Conservation (phyloP, 176 grass and related monocot genomes). For the Eleusine coracana region DNA sequence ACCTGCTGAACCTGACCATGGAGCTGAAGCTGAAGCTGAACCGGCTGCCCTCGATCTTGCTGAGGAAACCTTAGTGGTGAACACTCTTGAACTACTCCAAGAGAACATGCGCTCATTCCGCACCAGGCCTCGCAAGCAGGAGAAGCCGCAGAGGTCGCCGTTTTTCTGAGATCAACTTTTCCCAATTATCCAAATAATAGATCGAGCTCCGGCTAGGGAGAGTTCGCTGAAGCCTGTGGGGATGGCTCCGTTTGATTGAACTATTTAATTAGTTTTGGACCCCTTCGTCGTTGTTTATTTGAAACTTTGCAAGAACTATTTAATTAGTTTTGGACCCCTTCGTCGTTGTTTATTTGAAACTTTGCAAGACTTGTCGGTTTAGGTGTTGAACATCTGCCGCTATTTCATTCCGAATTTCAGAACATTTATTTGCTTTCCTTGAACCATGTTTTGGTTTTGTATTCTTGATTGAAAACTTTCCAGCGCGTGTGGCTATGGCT, state of each 20-base stretch:
- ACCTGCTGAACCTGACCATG: background rate
- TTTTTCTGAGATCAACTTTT: slow-evolving; percentile 17
- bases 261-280: too few species aligned
- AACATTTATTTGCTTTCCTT: too few species aligned
- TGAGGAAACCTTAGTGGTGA: too few species aligned
- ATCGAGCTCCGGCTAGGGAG: background rate
- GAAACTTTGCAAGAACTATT: background rate
- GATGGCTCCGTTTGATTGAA: background rate
- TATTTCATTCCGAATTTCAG: too few species aligned
- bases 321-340: background rate
- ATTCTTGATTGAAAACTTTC: too few species aligned
- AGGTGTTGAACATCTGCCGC: too few species aligned
- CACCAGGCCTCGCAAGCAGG: slow-evolving; percentile 4
- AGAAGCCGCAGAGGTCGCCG: background rate
- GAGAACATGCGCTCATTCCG: background rate
- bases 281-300: background rate
- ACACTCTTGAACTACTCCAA: too few species aligned
- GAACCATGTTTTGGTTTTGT: too few species aligned
- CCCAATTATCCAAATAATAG: background rate
- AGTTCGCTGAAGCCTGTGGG: background rate
- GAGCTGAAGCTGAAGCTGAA: background rate
- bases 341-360: background rate
- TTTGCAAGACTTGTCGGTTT: background rate
- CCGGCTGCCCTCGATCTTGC: too few species aligned
- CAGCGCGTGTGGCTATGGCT: too few species aligned